Conservation (phyloP, 2,329 filamentous ascomycete genomes). For the Clonostachys sp. region DNA sequence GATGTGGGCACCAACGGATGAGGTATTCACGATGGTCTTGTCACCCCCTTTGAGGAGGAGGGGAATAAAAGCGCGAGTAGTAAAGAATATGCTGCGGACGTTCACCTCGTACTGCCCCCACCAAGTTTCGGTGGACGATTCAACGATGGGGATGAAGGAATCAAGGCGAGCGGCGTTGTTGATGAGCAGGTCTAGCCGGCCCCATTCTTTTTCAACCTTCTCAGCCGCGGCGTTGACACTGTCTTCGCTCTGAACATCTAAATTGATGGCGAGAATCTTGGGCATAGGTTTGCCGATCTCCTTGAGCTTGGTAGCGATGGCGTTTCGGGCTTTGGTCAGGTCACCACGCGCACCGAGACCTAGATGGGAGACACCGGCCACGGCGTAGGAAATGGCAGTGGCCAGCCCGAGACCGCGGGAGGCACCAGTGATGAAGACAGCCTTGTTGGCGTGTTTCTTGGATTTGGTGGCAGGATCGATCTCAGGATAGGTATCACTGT, state of each 20-base stretch:
- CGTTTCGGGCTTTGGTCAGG: constrained; percentile 10
- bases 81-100: background rate
- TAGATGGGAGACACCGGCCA: constrained; percentile 45
- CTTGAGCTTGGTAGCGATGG: constrained; percentile 23
- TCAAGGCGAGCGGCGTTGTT: constrained; percentile 2
- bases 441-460: constrained; percentile 24
- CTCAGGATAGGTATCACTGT: constrained; percentile 31
- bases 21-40: constrained; percentile 1
- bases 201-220: constrained; percentile 11
- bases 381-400: constrained; percentile 49
- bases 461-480: constrained; percentile 33
- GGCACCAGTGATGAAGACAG: constrained; percentile 48
- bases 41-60: background rate
- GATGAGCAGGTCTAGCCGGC: constrained; percentile 2
- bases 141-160: constrained; percentile 17
- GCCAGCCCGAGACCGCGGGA: constrained; percentile 48
- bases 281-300: constrained; percentile 17
- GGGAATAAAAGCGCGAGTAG: background rate
- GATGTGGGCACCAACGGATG: background rate
- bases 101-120: constrained; percentile 1
- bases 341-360: constrained; percentile 47
- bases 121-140: constrained; percentile 32
- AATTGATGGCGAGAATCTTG: constrained; percentile 27
- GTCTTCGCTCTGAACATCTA: constrained; percentile 16
- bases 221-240: constrained; percentile 11